Evolutionary conservation across 2,329 filamentous ascomycete species (phyloP).

Genomic region (Cladosporium cucumerinum): DNA sequence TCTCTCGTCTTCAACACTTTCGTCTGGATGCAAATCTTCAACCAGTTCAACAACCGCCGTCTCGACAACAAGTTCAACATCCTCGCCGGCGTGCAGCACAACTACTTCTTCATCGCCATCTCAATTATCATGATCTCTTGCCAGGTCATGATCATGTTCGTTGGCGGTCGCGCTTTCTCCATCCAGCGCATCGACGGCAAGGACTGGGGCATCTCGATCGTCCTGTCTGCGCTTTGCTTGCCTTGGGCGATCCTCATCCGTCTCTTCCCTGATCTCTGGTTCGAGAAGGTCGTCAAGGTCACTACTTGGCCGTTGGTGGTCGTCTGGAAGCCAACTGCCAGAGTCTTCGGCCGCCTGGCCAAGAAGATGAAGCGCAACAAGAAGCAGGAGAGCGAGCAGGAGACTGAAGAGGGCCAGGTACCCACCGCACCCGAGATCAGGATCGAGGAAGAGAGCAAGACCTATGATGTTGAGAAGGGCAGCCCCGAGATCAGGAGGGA

Average conservation of each 20-base stretch:
- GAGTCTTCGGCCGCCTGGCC: neutral
- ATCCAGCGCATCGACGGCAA: slow-evolving; percentile 65
- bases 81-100: slow-evolving; percentile 79
- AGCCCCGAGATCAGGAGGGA: neutral
- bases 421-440: neutral
- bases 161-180: slow-evolving; percentile 77
- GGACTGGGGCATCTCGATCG: slow-evolving; percentile 84
- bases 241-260: slow-evolving; percentile 79
- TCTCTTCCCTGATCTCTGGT: slow-evolving; percentile 70
- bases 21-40: slow-evolving; percentile 99
- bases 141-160: slow-evolving; percentile 84
- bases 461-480: slow-evolving; percentile 12
- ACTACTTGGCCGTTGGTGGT: slow-evolving; percentile 4
- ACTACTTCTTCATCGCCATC: slow-evolving; percentile 87
- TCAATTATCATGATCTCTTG: slow-evolving; percentile 82
- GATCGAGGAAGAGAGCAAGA: slow-evolving; percentile 7
- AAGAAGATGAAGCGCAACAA: slow-evolving; percentile 16
- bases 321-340: slow-evolving; percentile 7
- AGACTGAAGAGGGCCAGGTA: neutral
- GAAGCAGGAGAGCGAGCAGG: slow-evolving; percentile 4
- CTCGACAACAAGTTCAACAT: slow-evolving; percentile 95
- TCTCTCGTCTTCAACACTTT: slow-evolving; percentile 97
- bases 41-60: slow-evolving; percentile 94
- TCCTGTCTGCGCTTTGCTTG: slow-evolving; percentile 77
- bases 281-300: slow-evolving; percentile 38